These are phyloP conservation scores for Trichocomaceae sp. DNA, from an alignment of 2,329 filamentous ascomycete genomes.

Conservation along the genomic window DNA sequence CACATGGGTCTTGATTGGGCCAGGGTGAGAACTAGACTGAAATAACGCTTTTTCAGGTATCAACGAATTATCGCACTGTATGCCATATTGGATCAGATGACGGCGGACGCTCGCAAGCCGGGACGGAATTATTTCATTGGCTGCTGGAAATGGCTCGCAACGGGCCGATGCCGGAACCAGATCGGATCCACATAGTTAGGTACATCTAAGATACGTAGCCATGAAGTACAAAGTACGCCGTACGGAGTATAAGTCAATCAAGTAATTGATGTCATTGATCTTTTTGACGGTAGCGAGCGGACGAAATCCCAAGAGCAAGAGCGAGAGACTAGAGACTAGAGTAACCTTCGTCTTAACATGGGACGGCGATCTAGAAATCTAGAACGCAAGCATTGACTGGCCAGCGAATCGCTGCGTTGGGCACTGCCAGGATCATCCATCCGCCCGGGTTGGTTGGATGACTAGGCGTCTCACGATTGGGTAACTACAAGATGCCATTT, in stretches of 20 bases:
- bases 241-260: no score
- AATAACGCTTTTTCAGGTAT: background rate
- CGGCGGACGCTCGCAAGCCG: background rate
- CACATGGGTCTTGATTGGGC: no score
- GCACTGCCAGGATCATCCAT: background rate
- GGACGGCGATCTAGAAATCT: background rate
- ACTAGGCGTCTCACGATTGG: background rate
- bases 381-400: background rate
- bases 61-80: background rate
- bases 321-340: background rate
- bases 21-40: no score
- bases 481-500: no score
- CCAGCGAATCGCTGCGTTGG: background rate
- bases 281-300: no score
- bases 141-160: background rate
- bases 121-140: background rate
- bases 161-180: background rate
- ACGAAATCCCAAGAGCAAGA: no score
- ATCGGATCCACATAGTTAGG: background rate
- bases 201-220: background rate
- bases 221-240: no score
- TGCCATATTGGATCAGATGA: background rate
- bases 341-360: no score
- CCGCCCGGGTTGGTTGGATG: background rate
- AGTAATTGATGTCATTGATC: no score